Conservation (phyloP, 768 basidiomycete species). For the Auriculariales sp. region DNA sequence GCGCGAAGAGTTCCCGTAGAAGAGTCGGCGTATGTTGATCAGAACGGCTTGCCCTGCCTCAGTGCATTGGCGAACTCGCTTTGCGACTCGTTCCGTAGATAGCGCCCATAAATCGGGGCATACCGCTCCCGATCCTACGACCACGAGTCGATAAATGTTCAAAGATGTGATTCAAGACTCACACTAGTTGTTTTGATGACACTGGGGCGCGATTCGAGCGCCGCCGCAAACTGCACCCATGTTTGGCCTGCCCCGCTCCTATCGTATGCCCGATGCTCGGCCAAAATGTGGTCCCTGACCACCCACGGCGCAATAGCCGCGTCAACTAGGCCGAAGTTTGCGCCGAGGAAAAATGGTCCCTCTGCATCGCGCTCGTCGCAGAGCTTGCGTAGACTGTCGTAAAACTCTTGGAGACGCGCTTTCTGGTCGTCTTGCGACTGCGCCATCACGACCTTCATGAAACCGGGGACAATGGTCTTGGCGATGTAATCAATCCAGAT, state of each 20-base stretch:
- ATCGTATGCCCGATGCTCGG: conserved; percentile 34
- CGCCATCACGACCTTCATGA: conserved; percentile 28
- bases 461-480: conserved; percentile 38
- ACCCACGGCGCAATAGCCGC: conserved; percentile 43
- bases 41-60: conserved; percentile 28
- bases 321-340: conserved; percentile 39
- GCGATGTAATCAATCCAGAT: conserved; percentile 41
- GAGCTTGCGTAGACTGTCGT: conserved; percentile 21
- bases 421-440: conserved; percentile 24
- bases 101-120: conserved; percentile 35
- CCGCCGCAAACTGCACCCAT: conserved; percentile 31
- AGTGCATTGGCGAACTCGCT: conserved; percentile 39
- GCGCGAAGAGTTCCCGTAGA: too few relatives aligned
- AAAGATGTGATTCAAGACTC: too few relatives aligned
- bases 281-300: conserved; percentile 31
- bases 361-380: conserved; percentile 17
- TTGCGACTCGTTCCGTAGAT: conserved; percentile 41
- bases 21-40: too few relatives aligned
- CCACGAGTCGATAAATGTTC: too few relatives aligned
- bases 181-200: conserved; percentile 31
- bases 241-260: conserved; percentile 24
- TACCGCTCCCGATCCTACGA: conserved; percentile 27
- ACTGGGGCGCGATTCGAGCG: conserved; percentile 28
- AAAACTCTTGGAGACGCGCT: conserved; percentile 10
- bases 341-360: conserved; percentile 44